Conservation (phyloP, 495 filamentous ascomycete species). For the Trichoderma virens region DNA sequence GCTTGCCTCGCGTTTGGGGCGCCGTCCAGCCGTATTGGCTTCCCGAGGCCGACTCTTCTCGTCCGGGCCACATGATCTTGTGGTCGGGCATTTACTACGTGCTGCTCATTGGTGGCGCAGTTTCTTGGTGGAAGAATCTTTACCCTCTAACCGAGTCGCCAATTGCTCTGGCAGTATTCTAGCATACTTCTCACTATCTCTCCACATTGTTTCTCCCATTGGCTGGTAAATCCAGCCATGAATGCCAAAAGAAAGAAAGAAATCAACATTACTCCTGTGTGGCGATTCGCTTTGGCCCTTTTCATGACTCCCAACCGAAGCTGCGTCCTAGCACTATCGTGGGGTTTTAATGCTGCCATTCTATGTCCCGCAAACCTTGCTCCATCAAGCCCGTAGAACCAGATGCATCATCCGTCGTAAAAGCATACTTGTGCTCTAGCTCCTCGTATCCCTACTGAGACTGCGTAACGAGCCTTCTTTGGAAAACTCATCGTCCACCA, state of each 20-base stretch:
- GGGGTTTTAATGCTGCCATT: neutral
- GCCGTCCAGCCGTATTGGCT: slow-evolving; percentile 44
- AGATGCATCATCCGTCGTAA: neutral
- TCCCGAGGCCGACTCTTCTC: neutral
- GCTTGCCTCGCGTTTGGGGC: slow-evolving; percentile 82
- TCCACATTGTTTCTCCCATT: neutral
- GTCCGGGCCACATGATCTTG: slow-evolving; percentile 18
- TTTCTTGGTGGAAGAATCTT: slow-evolving; percentile 58
- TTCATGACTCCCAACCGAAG: neutral
- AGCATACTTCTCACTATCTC: neutral
- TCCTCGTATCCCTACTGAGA: slow-evolving; percentile 7
- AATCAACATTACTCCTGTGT: neutral
- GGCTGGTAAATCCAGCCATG: neutral
- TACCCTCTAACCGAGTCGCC: slow-evolving; percentile 61
- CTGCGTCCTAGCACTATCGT: neutral
- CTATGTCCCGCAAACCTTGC: neutral
- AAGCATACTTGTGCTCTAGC: neutral
- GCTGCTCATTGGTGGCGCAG: slow-evolving; percentile 62
- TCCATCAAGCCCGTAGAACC: neutral
- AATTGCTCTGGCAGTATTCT: slow-evolving; percentile 36
- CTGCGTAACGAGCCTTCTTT: slow-evolving; percentile 28
- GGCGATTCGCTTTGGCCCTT: neutral
- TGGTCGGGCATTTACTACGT: slow-evolving; percentile 78
- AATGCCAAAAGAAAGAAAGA: neutral
- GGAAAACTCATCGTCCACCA: slow-evolving; percentile 26